Conservation (phyloP, 805 yeast genomes). For the Metschnikowia hibisci region DNA sequence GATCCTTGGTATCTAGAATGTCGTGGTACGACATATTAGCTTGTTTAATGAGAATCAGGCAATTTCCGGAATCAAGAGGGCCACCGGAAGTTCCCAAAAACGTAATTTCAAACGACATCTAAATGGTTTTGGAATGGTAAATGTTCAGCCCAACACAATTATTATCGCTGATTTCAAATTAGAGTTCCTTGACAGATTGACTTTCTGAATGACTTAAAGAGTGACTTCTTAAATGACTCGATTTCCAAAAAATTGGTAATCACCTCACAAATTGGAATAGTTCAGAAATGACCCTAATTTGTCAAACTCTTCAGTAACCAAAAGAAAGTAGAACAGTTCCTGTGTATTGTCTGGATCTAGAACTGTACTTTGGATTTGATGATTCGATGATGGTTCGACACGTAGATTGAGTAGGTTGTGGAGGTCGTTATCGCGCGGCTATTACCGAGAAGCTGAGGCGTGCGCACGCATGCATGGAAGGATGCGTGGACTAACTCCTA, state of each 20-base stretch:
- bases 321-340: too few species aligned
- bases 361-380: neutral
- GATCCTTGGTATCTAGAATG: slow-evolving; percentile 25
- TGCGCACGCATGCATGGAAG: slow-evolving; percentile 1
- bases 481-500: too few species aligned
- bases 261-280: too few species aligned
- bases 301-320: too few species aligned
- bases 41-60: slow-evolving; percentile 66
- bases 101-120: slow-evolving; percentile 52
- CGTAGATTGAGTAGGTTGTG: neutral
- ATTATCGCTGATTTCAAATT: too few species aligned
- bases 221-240: too few species aligned
- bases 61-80: slow-evolving; percentile 68
- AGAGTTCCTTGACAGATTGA: too few species aligned
- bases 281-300: too few species aligned
- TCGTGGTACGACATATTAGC: slow-evolving; percentile 33
- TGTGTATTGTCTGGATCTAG: neutral
- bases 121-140: too few species aligned
- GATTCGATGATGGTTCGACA: neutral
- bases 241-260: too few species aligned
- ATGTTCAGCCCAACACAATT: too few species aligned
- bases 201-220: too few species aligned
- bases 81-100: slow-evolving; percentile 84
- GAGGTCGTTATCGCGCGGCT: neutral
- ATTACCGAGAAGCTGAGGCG: neutral